Conservation (phyloP, 2,329 filamentous ascomycete species). For the Colletotrichum higginsianum region DNA sequence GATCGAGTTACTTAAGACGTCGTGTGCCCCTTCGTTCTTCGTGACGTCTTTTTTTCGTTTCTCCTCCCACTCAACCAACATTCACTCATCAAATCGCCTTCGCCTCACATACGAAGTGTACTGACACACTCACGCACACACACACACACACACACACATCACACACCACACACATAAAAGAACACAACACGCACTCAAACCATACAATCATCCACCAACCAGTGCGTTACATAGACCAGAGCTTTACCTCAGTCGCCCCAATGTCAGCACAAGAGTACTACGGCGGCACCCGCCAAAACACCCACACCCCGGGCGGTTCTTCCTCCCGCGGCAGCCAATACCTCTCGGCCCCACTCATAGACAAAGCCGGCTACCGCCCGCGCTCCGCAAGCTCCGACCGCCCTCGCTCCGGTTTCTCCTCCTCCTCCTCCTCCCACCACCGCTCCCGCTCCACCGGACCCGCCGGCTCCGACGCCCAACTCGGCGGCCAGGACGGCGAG, state of each 20-base stretch:
- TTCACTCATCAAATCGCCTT: background rate
- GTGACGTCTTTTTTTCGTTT: background rate
- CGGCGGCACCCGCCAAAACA: conserved; percentile 39
- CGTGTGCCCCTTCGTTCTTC: background rate
- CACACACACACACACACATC: background rate
- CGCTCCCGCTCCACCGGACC: conserved; percentile 31
- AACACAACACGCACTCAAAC: background rate
- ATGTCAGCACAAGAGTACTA: conserved; percentile 49
- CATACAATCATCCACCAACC: conserved; percentile 1
- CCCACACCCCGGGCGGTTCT: conserved; percentile 29
- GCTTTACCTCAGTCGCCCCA: too few species aligned
- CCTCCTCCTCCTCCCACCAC: conserved; percentile 29
- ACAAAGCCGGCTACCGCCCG: conserved; percentile 29
- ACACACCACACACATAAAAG: background rate
- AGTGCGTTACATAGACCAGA: background rate
- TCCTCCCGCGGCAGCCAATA: conserved; percentile 7
- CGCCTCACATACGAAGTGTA: too few species aligned
- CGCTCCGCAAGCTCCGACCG: conserved; percentile 33
- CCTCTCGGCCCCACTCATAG: conserved; percentile 22
- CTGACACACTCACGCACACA: too few species aligned
- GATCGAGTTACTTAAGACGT: conserved; percentile 24
- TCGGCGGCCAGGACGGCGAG: conserved; percentile 59
- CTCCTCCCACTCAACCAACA: background rate
- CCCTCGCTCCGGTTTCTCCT: conserved; percentile 27
- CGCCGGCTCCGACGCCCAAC: conserved; percentile 39